phyloP scores from a whole-genome alignment of 1,139 yeast species.

The Yamadazyma taylorii region DNA sequence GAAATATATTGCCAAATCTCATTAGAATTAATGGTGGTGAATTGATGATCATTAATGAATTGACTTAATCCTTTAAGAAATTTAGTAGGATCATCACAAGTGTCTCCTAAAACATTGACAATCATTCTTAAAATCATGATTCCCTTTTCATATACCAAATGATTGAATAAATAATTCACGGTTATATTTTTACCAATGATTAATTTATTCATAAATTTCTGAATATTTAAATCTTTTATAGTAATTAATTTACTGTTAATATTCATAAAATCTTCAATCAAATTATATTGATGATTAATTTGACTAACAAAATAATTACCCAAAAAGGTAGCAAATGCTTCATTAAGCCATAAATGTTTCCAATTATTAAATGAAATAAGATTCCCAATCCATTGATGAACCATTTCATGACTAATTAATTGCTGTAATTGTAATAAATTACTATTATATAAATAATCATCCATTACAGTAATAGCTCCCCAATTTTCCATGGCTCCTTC shows the following conservation, averaged over 20 bases:
- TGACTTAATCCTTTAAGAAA: conserved; percentile 37
- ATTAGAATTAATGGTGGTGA: conserved; percentile 47
- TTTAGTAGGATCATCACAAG: conserved; percentile 19
- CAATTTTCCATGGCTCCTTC: conserved; percentile 84
- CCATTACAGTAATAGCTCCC: conserved; percentile 63
- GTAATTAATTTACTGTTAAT: conserved; percentile 42
- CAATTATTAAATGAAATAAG: conserved; percentile 64
- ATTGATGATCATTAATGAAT: conserved; percentile 39
- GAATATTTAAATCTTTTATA: conserved; percentile 32
- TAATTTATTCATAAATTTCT: conserved; percentile 27
- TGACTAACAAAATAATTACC: conserved; percentile 46
- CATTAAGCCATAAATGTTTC: conserved; percentile 71
- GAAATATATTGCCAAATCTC: conserved; percentile 54
- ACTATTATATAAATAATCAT: conserved; percentile 21
- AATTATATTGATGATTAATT: conserved; percentile 27
- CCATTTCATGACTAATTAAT: conserved; percentile 65
- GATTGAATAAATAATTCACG: conserved; percentile 45
- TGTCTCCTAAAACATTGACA: conserved; percentile 34
- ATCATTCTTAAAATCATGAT: conserved; percentile 59
- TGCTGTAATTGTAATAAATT: conserved; percentile 46
- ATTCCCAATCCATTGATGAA: conserved; percentile 80
- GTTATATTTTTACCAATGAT: conserved; percentile 14
- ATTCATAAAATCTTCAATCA: conserved; percentile 23
- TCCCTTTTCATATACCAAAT: conserved; percentile 64
- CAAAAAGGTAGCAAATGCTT: conserved; percentile 71